phyloP scores from a whole-genome alignment of 164 flowering plant species.

The Macadamia integrifolia region DNA sequence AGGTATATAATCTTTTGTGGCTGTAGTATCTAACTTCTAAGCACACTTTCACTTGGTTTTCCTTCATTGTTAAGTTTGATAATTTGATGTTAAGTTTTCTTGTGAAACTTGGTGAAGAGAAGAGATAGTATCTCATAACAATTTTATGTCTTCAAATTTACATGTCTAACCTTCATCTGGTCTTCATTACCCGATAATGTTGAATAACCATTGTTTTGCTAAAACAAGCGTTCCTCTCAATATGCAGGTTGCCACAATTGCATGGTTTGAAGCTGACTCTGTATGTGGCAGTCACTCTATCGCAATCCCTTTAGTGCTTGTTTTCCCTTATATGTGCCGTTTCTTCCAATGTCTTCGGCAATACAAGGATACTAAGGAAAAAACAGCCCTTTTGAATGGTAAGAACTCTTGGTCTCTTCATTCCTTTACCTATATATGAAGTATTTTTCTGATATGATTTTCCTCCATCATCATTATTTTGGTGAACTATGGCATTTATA shows the following conservation, averaged over 20 bases:
- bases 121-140: neutral
- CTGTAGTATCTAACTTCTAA: too few species aligned
- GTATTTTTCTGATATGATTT: too few species aligned
- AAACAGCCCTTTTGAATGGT: slow-evolving; percentile 76
- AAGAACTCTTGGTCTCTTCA: slow-evolving; percentile 7
- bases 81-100: too few species aligned
- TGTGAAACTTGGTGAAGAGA: neutral
- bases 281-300: slow-evolving; percentile 94
- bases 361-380: slow-evolving; percentile 86
- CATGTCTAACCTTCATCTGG: neutral
- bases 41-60: too few species aligned
- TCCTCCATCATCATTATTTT: neutral
- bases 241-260: slow-evolving; percentile 90
- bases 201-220: slow-evolving; percentile 1
- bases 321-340: slow-evolving; percentile 79
- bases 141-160: neutral
- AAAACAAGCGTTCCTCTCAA: neutral
- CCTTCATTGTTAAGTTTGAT: too few species aligned
- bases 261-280: slow-evolving; percentile 99
- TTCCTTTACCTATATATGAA: neutral
- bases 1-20: neutral
- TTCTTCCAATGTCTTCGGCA: slow-evolving; percentile 93
- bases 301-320: slow-evolving; percentile 87
- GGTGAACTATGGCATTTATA: neutral
- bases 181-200: neutral